Percentiles rank a stretch among this genome's conserved stretches.
These are phyloP conservation scores for Arachis stenosperma DNA, from an alignment of 306 rosid species.

Conservation along the genomic window DNA sequence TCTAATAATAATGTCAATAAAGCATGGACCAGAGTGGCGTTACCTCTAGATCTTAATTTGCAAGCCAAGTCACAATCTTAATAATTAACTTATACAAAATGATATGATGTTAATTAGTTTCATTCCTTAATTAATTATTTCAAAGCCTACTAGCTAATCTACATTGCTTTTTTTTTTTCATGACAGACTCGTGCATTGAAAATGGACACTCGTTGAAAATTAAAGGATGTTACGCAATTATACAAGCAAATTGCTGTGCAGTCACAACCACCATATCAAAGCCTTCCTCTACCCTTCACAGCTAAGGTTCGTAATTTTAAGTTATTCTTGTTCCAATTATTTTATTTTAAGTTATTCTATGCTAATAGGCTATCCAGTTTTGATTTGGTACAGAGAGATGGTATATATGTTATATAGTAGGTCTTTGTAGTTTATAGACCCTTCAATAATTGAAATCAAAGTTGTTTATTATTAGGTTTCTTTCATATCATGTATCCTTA, in stretches of 20 bases:
- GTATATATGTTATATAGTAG: neutral
- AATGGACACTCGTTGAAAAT: conserved; percentile 9
- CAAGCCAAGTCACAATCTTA: neutral
- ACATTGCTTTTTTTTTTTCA: neutral
- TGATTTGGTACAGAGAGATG: neutral
- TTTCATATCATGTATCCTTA: too few relatives aligned
- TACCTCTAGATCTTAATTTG: neutral
- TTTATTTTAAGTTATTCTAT: too few relatives aligned
- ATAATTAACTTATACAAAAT: neutral
- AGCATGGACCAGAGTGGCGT: too few relatives aligned
- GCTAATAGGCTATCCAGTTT: neutral
- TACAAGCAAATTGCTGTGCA: conserved; percentile 5
- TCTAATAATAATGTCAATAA: neutral
- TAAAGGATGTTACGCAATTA: conserved; percentile 22
- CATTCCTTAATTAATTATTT: neutral
- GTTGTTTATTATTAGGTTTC: neutral
- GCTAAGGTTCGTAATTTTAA: too few relatives aligned
- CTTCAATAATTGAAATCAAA: neutral
- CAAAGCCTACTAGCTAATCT: neutral
- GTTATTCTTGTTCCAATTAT: too few relatives aligned
- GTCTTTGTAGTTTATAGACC: neutral
- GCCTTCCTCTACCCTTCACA: too few relatives aligned
- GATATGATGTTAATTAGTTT: neutral
- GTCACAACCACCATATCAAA: too few relatives aligned
- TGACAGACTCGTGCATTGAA: conserved; percentile 35